Evolutionary conservation across 2,329 filamentous ascomycete genomes (phyloP), one percentile per base, ranked within the genome.

Genomic region (Beauveria pseudobassiana): DNA sequence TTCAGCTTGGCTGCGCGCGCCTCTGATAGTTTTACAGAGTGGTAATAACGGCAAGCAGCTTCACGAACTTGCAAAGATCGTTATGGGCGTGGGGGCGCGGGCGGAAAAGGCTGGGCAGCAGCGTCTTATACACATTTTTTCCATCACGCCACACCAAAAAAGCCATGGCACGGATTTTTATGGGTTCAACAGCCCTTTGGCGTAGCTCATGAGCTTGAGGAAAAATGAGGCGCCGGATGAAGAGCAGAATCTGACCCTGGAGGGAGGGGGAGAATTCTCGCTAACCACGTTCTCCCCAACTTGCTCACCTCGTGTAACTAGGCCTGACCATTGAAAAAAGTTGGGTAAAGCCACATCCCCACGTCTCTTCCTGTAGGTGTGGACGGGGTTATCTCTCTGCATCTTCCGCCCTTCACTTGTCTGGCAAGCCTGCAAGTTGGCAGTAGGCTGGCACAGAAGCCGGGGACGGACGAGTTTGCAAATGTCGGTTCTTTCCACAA

Each of bases 281-380:
- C 22, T 24, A 34, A 34, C 30, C 30, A 34, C 30, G 30, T 34
- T 20, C 43, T 43, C 46, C 34, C 57, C 48, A 52, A 40, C 18
- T 14, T 30, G 42, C 53, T 45, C 28, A 22, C 34, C 24, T 56
- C 42, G 26, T 46, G 42, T 45, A 18, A 20, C 5, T 34, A 34
- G 22, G 52, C 34, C 20, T 10, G 26, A 16, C 18, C 52, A 28
- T 28, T 3, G 20, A 28, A 24, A 49, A 48, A 57, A 59, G 57
- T 59, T 59, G 57, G 57, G 57, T 30, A 49, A 58, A 59, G 57
- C 48, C 57, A 45, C 48, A 42, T 51, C 30, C 22, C 56, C 56
- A 50, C 56, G 34, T 30, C 56, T 30, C 34, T 38, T 12, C 30
- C 38, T 45, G 16, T 9, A 30, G 42, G 45, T 28, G 20, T 40